Evolutionary conservation across 768 basidiomycete genomes (phyloP).

Genomic region (Roridomyces roridus): DNA sequence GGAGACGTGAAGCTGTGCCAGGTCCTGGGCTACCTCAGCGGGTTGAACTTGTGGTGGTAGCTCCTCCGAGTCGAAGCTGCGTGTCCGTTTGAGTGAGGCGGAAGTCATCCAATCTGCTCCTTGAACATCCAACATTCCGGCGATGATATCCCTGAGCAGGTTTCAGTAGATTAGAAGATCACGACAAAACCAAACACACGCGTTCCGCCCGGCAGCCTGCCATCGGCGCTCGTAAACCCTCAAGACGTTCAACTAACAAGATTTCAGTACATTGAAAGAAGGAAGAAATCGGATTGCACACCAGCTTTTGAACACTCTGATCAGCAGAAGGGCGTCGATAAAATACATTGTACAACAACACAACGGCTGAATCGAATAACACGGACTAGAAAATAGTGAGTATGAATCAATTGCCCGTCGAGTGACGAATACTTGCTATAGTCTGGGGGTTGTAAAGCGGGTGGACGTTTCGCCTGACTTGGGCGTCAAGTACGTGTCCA

Average conservation of each 20-base stretch:
- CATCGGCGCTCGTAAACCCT: slow-evolving; percentile 19
- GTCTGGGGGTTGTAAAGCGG: too few relatives aligned
- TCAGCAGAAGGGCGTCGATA: slow-evolving; percentile 16
- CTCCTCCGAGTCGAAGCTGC: too few relatives aligned
- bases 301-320: slow-evolving; percentile 8
- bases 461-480: slow-evolving; percentile 45
- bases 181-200: not conserved
- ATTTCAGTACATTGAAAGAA: too few relatives aligned
- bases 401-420: not conserved
- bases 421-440: too few relatives aligned
- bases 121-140: slow-evolving; percentile 9
- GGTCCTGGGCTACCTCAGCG: slow-evolving; percentile 2
- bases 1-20: slow-evolving; percentile 8
- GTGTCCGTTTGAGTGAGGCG: slow-evolving; percentile 16
- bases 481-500: slow-evolving; percentile 70
- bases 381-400: not conserved
- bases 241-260: slow-evolving; percentile 10
- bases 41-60: not conserved
- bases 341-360: slow-evolving; percentile 18
- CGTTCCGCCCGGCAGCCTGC: slow-evolving; percentile 18
- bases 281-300: too few relatives aligned
- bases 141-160: slow-evolving; percentile 13
- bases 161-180: not conserved
- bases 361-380: slow-evolving; percentile 15
- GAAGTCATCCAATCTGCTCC: not conserved